phyloP scores from a whole-genome alignment of 169 alveolate species.

The Cryptosporidium baileyi region DNA sequence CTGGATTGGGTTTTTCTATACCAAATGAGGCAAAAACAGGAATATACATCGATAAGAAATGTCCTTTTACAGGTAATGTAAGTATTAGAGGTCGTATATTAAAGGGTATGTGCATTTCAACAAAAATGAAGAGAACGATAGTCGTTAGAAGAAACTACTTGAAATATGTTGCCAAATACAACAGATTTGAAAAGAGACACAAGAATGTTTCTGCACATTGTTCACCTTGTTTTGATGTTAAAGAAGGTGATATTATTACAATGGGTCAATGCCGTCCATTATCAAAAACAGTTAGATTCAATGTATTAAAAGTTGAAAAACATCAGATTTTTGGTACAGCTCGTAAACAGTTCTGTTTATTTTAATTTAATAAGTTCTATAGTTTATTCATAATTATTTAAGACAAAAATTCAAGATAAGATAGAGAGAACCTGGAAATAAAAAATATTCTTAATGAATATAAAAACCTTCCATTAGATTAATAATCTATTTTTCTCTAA shows the following conservation, averaged over 20 bases:
- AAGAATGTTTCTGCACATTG: conserved; percentile 91
- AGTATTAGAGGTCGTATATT: conserved; percentile 96
- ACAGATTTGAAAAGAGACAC: conserved; percentile 99
- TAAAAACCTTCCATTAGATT: too few species aligned
- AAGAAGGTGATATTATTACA: conserved; percentile 98
- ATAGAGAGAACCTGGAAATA: too few species aligned
- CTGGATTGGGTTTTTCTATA: conserved; percentile 97
- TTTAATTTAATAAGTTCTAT: conserved; percentile 77
- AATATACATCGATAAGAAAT: conserved; percentile 97
- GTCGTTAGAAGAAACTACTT: conserved; percentile 97
- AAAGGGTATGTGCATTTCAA: conserved; percentile 97
- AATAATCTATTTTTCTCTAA: too few species aligned
- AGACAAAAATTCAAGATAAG: too few species aligned
- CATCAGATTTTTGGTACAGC: conserved; percentile 97
- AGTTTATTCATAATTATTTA: not conserved
- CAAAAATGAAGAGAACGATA: conserved; percentile 98
- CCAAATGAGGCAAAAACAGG: conserved; percentile 99
- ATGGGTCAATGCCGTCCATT: conserved; percentile 99
- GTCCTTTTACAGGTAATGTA: conserved; percentile 99
- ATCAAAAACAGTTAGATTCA: conserved; percentile 98
- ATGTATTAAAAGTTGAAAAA: conserved; percentile 97
- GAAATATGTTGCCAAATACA: conserved; percentile 97
- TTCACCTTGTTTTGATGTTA: conserved; percentile 97
- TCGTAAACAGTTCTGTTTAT: conserved; percentile 96
- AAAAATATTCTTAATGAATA: too few species aligned